Conservation (phyloP, 306 rosid species). For the Lathyrus oleraceus region DNA sequence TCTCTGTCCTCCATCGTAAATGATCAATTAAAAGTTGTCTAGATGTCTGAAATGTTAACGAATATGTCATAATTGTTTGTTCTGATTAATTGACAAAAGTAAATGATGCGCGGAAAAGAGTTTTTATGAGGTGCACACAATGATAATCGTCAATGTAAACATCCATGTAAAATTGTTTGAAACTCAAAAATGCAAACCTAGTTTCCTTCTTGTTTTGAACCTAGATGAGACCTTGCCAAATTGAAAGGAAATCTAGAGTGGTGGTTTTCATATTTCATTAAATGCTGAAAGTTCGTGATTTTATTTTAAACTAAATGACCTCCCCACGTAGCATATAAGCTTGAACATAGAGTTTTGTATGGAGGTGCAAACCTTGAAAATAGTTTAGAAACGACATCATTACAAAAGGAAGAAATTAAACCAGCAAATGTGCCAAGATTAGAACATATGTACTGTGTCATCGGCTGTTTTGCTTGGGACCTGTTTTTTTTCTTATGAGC, state of each 20-base stretch:
- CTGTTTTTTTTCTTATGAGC: background rate
- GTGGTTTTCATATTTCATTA: background rate
- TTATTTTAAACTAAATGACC: background rate
- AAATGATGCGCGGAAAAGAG: conserved; percentile 2
- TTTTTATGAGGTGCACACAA: background rate
- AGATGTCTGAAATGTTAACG: background rate
- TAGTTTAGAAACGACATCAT: conserved; percentile 6
- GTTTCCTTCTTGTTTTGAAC: background rate
- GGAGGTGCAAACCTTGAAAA: conserved; percentile 1
- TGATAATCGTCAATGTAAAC: conserved; percentile 8
- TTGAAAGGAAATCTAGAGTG: background rate
- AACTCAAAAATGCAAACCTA: conserved; percentile 1
- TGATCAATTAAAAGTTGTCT: conserved; percentile 11
- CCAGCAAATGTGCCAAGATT: background rate
- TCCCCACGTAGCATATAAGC: background rate
- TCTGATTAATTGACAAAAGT: background rate
- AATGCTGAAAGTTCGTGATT: conserved; percentile 15
- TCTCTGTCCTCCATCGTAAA: conserved; percentile 6
- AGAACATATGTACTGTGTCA: background rate
- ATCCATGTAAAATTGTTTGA: conserved; percentile 12
- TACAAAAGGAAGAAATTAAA: background rate
- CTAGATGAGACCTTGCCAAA: background rate
- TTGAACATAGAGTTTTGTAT: background rate
- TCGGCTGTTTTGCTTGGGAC: background rate
- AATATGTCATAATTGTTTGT: conserved; percentile 11